These are phyloP conservation scores for Aspergillus sp. DNA, from an alignment of 2,329 filamentous ascomycete genomes.

Conservation along the genomic window DNA sequence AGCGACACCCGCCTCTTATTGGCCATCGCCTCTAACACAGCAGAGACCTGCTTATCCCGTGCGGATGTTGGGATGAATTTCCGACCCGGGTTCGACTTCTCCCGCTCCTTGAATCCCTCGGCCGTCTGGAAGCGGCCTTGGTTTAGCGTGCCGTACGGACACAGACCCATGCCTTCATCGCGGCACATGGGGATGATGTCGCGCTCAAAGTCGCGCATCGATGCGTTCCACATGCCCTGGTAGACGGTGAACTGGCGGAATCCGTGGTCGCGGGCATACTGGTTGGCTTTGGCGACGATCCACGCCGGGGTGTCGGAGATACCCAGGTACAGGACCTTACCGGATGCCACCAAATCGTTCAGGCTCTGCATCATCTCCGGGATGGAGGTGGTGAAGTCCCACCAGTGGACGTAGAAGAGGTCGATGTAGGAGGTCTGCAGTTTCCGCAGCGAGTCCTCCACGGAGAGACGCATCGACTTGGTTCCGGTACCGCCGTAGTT, in stretches of 20 bases:
- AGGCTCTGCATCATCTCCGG: constrained; percentile 68
- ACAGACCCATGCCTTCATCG: constrained; percentile 61
- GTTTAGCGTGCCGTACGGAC: constrained; percentile 50
- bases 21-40: constrained; percentile 10
- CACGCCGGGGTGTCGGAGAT: constrained; percentile 69
- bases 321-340: constrained; percentile 68
- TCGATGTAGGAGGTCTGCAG: constrained; percentile 39
- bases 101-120: constrained; percentile 28
- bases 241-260: constrained; percentile 70
- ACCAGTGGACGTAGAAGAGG: constrained; percentile 43
- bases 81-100: constrained; percentile 18
- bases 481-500: constrained; percentile 44
- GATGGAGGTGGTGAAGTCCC: constrained; percentile 66
- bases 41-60: constrained; percentile 14
- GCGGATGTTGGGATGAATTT: constrained; percentile 14
- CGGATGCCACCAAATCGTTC: constrained; percentile 57
- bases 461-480: constrained; percentile 28
- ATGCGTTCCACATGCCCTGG: constrained; percentile 63
- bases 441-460: constrained; percentile 30
- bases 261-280: constrained; percentile 66
- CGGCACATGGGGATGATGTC: constrained; percentile 68
- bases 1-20: constrained; percentile 5
- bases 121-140: constrained; percentile 42
- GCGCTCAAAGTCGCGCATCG: constrained; percentile 65
- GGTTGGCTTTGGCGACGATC: constrained; percentile 51